Evolutionary conservation across 495 filamentous ascomycete genomes (phyloP).

Genomic region (Hypoxylon lenormandii): DNA sequence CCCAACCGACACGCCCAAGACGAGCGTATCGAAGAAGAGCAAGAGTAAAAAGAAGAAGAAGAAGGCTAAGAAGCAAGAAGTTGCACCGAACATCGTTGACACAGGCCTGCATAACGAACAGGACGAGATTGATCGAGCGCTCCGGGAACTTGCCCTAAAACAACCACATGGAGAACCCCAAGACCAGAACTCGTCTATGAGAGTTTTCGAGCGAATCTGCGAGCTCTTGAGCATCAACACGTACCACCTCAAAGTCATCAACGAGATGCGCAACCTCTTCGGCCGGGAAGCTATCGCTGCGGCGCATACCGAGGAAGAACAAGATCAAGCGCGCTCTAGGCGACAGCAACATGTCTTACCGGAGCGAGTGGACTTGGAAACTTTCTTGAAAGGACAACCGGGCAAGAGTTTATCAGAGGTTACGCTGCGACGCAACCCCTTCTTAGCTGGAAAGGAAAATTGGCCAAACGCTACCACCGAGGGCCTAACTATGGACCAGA

Average conservation of each 20-base stretch:
- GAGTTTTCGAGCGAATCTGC: slow-evolving; percentile 57
- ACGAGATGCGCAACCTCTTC: slow-evolving; percentile 95
- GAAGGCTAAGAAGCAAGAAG: slow-evolving; percentile 58
- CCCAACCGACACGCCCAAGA: slow-evolving; percentile 55
- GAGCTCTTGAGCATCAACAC: slow-evolving; percentile 80
- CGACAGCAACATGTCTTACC: slow-evolving; percentile 63
- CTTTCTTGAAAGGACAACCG: slow-evolving; percentile 72
- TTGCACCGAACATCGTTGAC: slow-evolving; percentile 12
- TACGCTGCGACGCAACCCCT: slow-evolving; percentile 78
- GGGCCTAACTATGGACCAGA: slow-evolving; percentile 84
- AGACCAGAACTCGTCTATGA: slow-evolving; percentile 27
- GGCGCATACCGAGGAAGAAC: slow-evolving; percentile 66
- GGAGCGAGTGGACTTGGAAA: slow-evolving; percentile 74
- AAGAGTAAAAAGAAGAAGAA: slow-evolving; percentile 73
- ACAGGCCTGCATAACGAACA: slow-evolving; percentile 52
- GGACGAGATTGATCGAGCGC: slow-evolving; percentile 86
- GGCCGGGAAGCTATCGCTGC: slow-evolving; percentile 80
- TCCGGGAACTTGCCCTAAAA: slow-evolving; percentile 70
- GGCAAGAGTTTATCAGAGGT: slow-evolving; percentile 75
- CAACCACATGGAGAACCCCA: slow-evolving; percentile 13
- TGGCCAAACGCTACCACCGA: slow-evolving; percentile 86
- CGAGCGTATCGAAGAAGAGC: slow-evolving; percentile 65
- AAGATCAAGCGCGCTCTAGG: slow-evolving; percentile 58
- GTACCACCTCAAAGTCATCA: slow-evolving; percentile 81
- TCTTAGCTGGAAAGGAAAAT: slow-evolving; percentile 88